These are phyloP conservation scores for Aspergillus glaucus DNA, from an alignment of 2,329 filamentous ascomycete species.

Conservation along the genomic window DNA sequence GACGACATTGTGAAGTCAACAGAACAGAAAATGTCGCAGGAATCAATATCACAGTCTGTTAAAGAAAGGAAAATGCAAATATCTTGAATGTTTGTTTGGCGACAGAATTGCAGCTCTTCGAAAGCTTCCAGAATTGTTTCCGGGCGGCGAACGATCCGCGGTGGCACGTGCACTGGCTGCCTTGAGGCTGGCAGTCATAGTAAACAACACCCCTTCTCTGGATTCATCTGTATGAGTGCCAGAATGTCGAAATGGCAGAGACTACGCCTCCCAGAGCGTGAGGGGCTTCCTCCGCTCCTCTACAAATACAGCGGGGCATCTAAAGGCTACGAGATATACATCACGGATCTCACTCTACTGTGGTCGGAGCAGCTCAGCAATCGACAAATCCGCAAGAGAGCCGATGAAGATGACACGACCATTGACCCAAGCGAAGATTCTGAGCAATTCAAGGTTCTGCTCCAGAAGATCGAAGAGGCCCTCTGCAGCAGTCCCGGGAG, in stretches of 20 bases:
- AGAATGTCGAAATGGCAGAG: conserved; percentile 26
- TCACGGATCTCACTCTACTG: conserved; percentile 54
- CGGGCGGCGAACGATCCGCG: conserved; percentile 19
- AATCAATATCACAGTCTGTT: not conserved
- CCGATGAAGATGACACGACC: conserved; percentile 45
- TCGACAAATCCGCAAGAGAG: conserved; percentile 43
- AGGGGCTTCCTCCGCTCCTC: conserved; percentile 30
- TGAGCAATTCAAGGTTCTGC: conserved; percentile 50
- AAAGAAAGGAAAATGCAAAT: not conserved
- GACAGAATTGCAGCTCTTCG: conserved; percentile 5
- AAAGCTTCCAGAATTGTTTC: conserved; percentile 8
- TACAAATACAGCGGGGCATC: conserved; percentile 29
- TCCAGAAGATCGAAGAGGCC: conserved; percentile 50
- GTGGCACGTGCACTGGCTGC: conserved; percentile 14
- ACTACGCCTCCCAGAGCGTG: conserved; percentile 21
- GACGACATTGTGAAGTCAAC: conserved; percentile 24
- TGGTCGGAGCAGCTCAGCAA: conserved; percentile 49
- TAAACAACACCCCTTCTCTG: not conserved
- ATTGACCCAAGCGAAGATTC: conserved; percentile 56
- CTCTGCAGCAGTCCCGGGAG: conserved; percentile 31
- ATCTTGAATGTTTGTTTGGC: conserved; percentile 1
- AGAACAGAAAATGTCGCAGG: no score
- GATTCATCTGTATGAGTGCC: not conserved
- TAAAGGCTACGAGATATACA: conserved; percentile 45
- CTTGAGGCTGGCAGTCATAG: not conserved